Evolutionary conservation across 2,329 filamentous ascomycete species (phyloP).

Genomic region (Microsporum ferrugineum): DNA sequence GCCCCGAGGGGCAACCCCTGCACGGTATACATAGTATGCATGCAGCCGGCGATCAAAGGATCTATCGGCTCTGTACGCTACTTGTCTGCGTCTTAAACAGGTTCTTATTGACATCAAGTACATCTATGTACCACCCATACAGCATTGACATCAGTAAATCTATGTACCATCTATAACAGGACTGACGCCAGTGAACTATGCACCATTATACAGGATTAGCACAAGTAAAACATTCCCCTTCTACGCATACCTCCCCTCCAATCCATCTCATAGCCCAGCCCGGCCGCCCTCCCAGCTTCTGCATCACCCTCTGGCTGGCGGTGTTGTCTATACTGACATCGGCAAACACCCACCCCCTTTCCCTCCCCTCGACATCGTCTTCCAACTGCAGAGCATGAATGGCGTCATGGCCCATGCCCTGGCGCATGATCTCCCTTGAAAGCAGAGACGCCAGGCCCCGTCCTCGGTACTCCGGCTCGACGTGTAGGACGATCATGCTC

Average conservation of each 20-base stretch:
- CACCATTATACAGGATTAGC: not conserved
- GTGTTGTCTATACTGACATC: slow-evolving; percentile 28
- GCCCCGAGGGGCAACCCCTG: no score
- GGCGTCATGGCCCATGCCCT: slow-evolving; percentile 19
- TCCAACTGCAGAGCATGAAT: not conserved
- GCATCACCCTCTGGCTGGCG: slow-evolving; percentile 34
- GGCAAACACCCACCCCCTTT: slow-evolving; percentile 26
- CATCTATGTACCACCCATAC: no score
- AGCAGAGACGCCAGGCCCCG: slow-evolving; percentile 26
- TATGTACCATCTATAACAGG: not conserved
- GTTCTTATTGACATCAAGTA: no score
- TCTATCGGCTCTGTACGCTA: no score
- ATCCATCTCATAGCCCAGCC: slow-evolving; percentile 30
- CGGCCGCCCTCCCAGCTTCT: slow-evolving; percentile 32
- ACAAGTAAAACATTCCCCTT: not conserved
- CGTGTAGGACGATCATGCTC: slow-evolving; percentile 29
- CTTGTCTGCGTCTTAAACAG: no score
- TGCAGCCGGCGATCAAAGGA: no score
- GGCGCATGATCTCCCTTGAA: slow-evolving; percentile 24
- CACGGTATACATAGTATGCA: no score
- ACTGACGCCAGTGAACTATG: not conserved
- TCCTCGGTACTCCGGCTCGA: slow-evolving; percentile 33
- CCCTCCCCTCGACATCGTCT: slow-evolving; percentile 5
- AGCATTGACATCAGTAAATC: not conserved
- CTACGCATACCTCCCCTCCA: slow-evolving; percentile 22